Conservation (phyloP, 2,329 filamentous ascomycete species). For the Dothiorella sarmentorum region DNA sequence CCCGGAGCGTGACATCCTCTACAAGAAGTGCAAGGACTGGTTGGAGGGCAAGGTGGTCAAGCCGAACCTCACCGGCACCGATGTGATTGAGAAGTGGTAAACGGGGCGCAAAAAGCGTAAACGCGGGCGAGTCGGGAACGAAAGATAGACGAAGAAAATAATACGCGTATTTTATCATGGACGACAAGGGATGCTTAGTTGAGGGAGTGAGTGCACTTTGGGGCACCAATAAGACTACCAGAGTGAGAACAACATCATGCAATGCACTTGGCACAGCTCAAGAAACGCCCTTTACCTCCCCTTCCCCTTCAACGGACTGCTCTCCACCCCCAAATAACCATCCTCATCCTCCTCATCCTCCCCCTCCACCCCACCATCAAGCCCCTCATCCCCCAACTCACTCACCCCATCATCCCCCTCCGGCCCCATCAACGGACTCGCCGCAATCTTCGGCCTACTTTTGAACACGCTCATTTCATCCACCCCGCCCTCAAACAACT, state of each 20-base stretch:
- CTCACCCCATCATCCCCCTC: conserved; percentile 12
- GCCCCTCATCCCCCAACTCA: conserved; percentile 11
- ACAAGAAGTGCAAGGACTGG: conserved; percentile 20
- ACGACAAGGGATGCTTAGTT: no score
- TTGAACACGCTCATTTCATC: conserved; percentile 71
- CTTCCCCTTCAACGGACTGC: conserved; percentile 30
- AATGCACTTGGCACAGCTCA: background rate
- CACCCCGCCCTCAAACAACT: conserved; percentile 25
- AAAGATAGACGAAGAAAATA: background rate
- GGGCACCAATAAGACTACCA: no score
- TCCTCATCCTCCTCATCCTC: conserved; percentile 22
- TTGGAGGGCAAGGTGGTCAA: conserved; percentile 19
- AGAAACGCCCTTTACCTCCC: background rate
- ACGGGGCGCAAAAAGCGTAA: background rate
- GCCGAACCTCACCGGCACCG: conserved; percentile 19
- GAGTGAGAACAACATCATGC: no score
- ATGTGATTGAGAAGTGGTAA: conserved; percentile 18
- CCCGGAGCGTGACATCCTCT: conserved; percentile 20
- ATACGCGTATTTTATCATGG: background rate
- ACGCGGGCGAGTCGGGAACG: background rate
- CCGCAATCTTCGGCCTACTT: conserved; percentile 74
- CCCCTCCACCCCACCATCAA: conserved; percentile 14
- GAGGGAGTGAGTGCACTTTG: no score
- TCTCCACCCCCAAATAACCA: conserved; percentile 24
- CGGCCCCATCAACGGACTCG: conserved; percentile 59